Conservation (phyloP, 495 filamentous ascomycete species). For the Aspergillus wentii region DNA sequence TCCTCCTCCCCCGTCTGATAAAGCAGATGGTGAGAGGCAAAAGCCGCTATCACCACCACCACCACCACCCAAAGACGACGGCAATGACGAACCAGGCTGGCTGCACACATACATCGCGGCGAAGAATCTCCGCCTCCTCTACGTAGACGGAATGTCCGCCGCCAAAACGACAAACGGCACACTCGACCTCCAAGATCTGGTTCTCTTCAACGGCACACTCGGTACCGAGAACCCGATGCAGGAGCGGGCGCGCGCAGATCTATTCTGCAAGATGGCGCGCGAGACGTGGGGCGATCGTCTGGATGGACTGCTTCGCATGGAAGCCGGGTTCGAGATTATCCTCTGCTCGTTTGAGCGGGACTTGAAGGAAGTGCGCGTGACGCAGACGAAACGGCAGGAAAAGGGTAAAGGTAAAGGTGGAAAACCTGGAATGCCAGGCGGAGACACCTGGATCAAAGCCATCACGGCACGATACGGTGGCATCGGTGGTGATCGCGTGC, state of each 20-base stretch:
- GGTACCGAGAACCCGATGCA: conserved; percentile 4
- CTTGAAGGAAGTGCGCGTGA: conserved; percentile 24
- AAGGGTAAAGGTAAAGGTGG: conserved; percentile 5
- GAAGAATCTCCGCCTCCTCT: conserved; percentile 49
- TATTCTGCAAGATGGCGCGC: conserved; percentile 44
- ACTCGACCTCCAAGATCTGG: conserved; percentile 53
- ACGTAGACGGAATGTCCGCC: conserved; percentile 58
- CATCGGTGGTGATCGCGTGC: conserved; percentile 48
- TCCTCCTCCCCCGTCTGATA: conserved; percentile 1
- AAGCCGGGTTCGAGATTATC: conserved; percentile 66
- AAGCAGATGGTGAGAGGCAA: not conserved
- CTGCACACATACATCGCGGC: conserved; percentile 52
- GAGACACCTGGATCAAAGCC: conserved; percentile 26
- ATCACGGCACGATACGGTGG: conserved; percentile 53
- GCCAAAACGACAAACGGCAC: conserved; percentile 56
- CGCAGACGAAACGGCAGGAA: conserved; percentile 15
- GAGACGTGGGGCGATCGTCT: conserved; percentile 44
- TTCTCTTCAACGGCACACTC: conserved; percentile 36
- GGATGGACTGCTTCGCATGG: conserved; percentile 62
- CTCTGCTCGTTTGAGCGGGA: conserved; percentile 55
- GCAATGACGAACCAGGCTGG: conserved; percentile 33
- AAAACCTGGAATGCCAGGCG: conserved; percentile 9
- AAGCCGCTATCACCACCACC: not conserved
- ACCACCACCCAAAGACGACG: not conserved
- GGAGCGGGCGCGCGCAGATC: conserved; percentile 42